Base-by-base conservation (phyloP, 2,329 filamentous ascomycete species). In the Plenodomus biglobosus region DNA sequence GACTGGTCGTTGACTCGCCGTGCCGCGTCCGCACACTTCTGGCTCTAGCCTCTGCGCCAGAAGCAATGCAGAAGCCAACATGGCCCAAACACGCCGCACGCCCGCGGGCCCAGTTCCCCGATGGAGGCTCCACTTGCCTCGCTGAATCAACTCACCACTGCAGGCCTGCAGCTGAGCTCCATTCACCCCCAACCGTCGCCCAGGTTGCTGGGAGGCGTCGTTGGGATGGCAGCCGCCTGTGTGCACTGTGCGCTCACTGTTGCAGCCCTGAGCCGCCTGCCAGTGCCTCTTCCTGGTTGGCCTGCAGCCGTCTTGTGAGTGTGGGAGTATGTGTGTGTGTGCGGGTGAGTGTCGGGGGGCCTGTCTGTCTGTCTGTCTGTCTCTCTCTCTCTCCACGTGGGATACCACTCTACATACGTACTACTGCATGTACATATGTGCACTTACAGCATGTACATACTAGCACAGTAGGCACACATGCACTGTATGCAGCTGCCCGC, bases 191-290 rank as follows among this genome's bases (percentile, higher is more conserved):
- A 50, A 56, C 64, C 65, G 54, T 62, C 53, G 58, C 59, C 66
- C 66, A 58, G 64, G 64, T 63, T 51, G 53, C 59, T 63, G 66
- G 66, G 60, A 67, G 50, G 35, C 18, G 35, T 18, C 13, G 8
- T 37, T n/a, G n/a, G n/a, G 13, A 32, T 5, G 22, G 5, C 5
- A 24, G 22, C 22, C 5, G 5, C 10, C 22, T 32, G 27, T 32
- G 27, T 32, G 13, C 6, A 15, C 27, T n/a, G n/a, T n/a, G n/a
- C n/a, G n/a, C n/a, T n/a, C n/a, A n/a, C n/a, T n/a, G n/a, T n/a
- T n/a, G n/a, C n/a, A n/a, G n/a, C n/a, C n/a, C n/a, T n/a, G n/a
- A n/a, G n/a, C n/a, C n/a, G n/a, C n/a, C n/a, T n/a, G n/a, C n/a
- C 8, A 11, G 6, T 32, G 27, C 27, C 27, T 15, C 50, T 36